Base-by-base conservation (phyloP, 768 basidiomycete species). In the Phlebiopsis flavidoalba region DNA sequence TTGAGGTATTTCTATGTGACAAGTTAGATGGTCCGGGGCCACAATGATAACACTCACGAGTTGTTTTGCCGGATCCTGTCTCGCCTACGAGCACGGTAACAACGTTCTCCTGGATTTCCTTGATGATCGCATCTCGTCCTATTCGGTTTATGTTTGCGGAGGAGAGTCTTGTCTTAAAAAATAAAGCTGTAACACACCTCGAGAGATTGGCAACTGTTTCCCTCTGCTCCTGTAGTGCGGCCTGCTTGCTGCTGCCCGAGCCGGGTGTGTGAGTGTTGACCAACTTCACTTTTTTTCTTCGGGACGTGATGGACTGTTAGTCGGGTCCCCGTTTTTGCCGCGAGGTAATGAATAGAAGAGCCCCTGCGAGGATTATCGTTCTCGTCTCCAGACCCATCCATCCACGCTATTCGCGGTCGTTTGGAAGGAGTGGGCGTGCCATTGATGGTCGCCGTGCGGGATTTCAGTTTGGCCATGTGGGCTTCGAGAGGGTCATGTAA, bases 61-160 rank as follows among this genome's bases (percentile, higher is more conserved):
- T 99, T 0, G 96, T 96, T 77, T 99, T 99, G 63, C 97, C 97
- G 19, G 95, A 97, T 12, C 97, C 97, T 0, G 97, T 98, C 75
- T 99, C 97, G 43, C 95, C 97, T 1, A 99, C 81, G 8, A 99
- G 82, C 48, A 98, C 85, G 0, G 88, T 91, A 7, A 93, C 88
- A 70, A 94, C 89, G 77, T 92, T 88, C 63, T 85, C 80, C 33
- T 75, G 73, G 55, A 96, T 86, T 71, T 87, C 87, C 60, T 83
- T 79, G 31, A 93, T 74, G 31, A 96, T 79, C 31, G 87, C 85
- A 22, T 91, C 88, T 70, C 81, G 85, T 59, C 91, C 93, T 93
- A 64, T 57, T 21, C 47, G 62, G 3, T 31, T 21, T 45, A 50
- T 35, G 43, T 57, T 36, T 43, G n/a, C 37, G 31, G 43, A 58